These are phyloP conservation scores for Stephania cephalantha DNA, from an alignment of 164 flowering plant genomes.

Conservation along the genomic window DNA sequence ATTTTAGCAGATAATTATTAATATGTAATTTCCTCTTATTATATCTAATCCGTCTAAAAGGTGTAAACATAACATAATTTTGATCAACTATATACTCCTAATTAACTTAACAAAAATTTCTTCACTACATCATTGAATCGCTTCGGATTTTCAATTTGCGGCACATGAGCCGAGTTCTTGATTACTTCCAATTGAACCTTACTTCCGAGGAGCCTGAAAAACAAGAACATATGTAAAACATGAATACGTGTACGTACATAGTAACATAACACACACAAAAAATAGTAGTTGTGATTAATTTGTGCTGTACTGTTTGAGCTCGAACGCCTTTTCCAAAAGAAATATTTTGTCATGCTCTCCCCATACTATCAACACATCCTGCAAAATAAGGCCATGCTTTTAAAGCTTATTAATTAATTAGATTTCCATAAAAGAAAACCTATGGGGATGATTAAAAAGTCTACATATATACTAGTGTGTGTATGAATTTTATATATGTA, in stretches of 20 bases:
- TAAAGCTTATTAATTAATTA: too few relatives aligned
- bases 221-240: background rate
- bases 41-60: too few relatives aligned
- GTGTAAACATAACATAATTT: too few relatives aligned
- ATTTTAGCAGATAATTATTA: too few relatives aligned
- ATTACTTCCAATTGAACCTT: conserved; percentile 55
- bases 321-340: conserved; percentile 45
- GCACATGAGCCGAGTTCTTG: conserved; percentile 51
- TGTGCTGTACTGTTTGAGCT: conserved; percentile 45
- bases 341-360: conserved; percentile 71
- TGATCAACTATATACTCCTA: too few relatives aligned
- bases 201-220: conserved; percentile 44
- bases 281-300: background rate
- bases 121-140: conserved; percentile 38
- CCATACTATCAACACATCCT: conserved; percentile 74
- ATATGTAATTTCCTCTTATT: too few relatives aligned
- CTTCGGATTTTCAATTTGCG: conserved; percentile 50
- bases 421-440: background rate
- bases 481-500: background rate
- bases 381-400: background rate
- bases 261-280: too few relatives aligned
- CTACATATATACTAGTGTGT: background rate
- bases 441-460: background rate
- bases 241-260: background rate
- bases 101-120: conserved; percentile 21